Evolutionary conservation across 2,329 filamentous ascomycete species (phyloP), one percentile per base, ranked within the genome.

Genomic region (Bertia moriformis): DNA sequence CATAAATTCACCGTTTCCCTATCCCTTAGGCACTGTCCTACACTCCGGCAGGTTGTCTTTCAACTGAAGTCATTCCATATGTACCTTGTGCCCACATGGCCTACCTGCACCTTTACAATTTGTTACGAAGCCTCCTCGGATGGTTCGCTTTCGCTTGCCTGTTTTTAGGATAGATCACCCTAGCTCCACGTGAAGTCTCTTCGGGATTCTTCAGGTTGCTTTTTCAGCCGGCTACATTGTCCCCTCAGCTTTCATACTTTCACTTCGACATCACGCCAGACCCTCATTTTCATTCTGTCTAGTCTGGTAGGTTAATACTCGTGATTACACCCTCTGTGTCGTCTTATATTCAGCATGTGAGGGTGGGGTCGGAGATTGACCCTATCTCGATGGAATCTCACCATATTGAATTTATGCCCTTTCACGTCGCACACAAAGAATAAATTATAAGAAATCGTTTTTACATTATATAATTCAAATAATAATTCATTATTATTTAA

Each of bases 371-470:
- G 24, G 10, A 29, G 10, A 29, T 29, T 10, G 10, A n/a, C 24
- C n/a, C 24, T 29, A 10, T 29, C 10, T 29, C 10, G 24, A n/a
- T 29, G 24, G 24, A 29, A 29, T 29, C 24, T 29, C 24, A 29
- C 24, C 24, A 29, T n/a, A 29, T 29, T 29, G 24, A 29, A 29
- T 29, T n/a, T 10, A 29, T 10, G 10, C 24, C 24, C n/a, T 29
- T 29, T 10, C 24, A 29, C 10, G 24, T 29, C 24, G 24, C 24
- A 29, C 24, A 35, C 46, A 35, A 35, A 35, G 32, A 35, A 35
- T 35, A 35, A 35, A 35, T 35, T 35, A 35, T 35, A 18, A 10
- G 17, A 35, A 35, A 10, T 10, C 15, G 17, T 35, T 35, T 35
- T 35, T 35, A 10, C 32, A 10, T 35, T 7, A 7, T 35, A 7